These are phyloP conservation scores for Acacia concinna DNA, from an alignment of 331 rosid species.

Conservation along the genomic window DNA sequence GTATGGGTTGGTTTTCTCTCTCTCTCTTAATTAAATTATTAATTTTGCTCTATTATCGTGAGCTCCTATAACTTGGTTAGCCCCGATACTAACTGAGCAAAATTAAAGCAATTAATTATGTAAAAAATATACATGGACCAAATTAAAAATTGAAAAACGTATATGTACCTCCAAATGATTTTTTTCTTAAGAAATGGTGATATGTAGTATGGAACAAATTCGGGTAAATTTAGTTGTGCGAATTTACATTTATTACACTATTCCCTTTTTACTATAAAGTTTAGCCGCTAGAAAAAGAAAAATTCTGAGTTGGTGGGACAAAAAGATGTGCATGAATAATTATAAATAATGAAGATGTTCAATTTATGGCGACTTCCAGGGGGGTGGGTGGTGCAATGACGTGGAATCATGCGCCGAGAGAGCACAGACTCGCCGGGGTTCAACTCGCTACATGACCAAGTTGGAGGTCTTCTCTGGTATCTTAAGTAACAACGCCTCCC, in stretches of 20 bases:
- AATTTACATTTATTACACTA: background rate
- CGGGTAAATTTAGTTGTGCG: background rate
- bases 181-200: background rate
- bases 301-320: too few species aligned
- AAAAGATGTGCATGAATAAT: background rate
- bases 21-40: too few species aligned
- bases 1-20: too few species aligned
- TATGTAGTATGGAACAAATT: background rate
- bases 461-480: constrained; percentile 74
- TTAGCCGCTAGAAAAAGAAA: too few species aligned
- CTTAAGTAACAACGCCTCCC: constrained; percentile 70
- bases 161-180: too few species aligned
- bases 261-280: background rate
- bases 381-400: constrained; percentile 98
- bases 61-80: too few species aligned
- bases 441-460: constrained; percentile 70
- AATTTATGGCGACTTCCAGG: constrained; percentile 45
- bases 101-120: too few species aligned
- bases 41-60: too few species aligned
- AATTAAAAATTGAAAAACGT: too few species aligned
- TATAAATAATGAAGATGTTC: background rate
- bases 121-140: too few species aligned
- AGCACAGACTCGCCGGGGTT: constrained; percentile 75
- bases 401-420: constrained; percentile 70
- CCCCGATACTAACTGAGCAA: too few species aligned